These are phyloP conservation scores for Nakazawaea siamensis DNA, from an alignment of 805 yeast genomes.

Conservation along the genomic window DNA sequence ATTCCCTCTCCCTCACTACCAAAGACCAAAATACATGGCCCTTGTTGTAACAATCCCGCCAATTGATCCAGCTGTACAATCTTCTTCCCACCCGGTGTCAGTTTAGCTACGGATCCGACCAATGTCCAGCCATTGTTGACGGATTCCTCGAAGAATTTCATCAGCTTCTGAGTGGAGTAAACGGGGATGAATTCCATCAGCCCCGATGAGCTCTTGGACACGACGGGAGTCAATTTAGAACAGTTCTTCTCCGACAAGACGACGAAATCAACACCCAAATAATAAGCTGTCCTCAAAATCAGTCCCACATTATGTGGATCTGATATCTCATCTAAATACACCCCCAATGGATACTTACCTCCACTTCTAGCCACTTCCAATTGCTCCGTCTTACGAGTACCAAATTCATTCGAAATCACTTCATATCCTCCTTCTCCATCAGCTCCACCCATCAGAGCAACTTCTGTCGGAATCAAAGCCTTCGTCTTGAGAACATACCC, in stretches of 20 bases:
- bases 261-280: constrained; percentile 74
- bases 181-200: constrained; percentile 70
- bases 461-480: constrained; percentile 30
- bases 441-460: constrained; percentile 17
- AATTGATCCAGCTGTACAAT: constrained; percentile 33
- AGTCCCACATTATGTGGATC: constrained; percentile 91
- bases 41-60: constrained; percentile 28
- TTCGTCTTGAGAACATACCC: constrained; percentile 68
- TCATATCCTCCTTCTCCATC: constrained; percentile 13
- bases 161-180: constrained; percentile 48
- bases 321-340: constrained; percentile 69
- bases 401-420: constrained; percentile 17
- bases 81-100: constrained; percentile 23
- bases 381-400: constrained; percentile 13
- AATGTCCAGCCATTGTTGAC: constrained; percentile 61
- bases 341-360: constrained; percentile 49
- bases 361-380: constrained; percentile 7
- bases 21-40: constrained; percentile 64
- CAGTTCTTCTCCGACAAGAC: constrained; percentile 62
- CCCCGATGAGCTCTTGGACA: constrained; percentile 77
- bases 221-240: constrained; percentile 70
- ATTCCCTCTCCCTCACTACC: constrained; percentile 88
- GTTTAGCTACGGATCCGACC: constrained; percentile 47
- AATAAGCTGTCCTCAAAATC: constrained; percentile 70
- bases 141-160: constrained; percentile 51